phyloP scores from a whole-genome alignment of 1,284 basidiomycete species.

The Cryptococcus hybrid region DNA sequence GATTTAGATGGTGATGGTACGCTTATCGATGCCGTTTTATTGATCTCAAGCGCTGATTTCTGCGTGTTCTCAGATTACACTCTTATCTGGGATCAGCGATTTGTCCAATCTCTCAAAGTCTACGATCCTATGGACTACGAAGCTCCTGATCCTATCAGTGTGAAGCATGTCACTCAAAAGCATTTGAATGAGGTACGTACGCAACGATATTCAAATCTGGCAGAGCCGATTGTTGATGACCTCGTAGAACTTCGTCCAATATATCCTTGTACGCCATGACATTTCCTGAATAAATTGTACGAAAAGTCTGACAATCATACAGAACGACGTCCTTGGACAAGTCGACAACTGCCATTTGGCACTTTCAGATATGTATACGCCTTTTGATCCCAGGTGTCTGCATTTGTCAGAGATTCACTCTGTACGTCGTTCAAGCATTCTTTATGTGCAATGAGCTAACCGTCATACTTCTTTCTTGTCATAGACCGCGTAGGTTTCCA shows the following conservation, averaged over 20 bases:
- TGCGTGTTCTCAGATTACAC: conserved; percentile 36
- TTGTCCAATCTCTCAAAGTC: conserved; percentile 32
- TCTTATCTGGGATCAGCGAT: conserved; percentile 48
- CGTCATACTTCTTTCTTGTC: neutral
- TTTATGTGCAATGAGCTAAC: neutral
- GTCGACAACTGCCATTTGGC: conserved; percentile 48
- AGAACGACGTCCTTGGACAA: conserved; percentile 48
- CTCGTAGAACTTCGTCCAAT: conserved; percentile 44
- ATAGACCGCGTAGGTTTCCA: conserved; percentile 34
- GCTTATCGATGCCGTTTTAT: conserved; percentile 1
- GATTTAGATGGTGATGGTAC: conserved; percentile 48
- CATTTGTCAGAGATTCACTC: conserved; percentile 38
- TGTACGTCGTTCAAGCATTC: conserved; percentile 18
- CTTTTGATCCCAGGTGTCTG: conserved; percentile 27
- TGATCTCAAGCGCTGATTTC: neutral
- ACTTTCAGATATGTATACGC: conserved; percentile 28
- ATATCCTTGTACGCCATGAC: conserved; percentile 29
- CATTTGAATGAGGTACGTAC: conserved; percentile 45
- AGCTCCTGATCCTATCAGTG: conserved; percentile 31
- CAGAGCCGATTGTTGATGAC: neutral
- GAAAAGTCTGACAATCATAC: conserved; percentile 1
- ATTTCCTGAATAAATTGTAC: neutral
- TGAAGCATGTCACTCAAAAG: conserved; percentile 37
- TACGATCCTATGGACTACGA: conserved; percentile 46
- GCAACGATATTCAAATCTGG: neutral